Evolutionary conservation across 495 filamentous ascomycete species (phyloP).

Genomic region (Aspergillus steynii): DNA sequence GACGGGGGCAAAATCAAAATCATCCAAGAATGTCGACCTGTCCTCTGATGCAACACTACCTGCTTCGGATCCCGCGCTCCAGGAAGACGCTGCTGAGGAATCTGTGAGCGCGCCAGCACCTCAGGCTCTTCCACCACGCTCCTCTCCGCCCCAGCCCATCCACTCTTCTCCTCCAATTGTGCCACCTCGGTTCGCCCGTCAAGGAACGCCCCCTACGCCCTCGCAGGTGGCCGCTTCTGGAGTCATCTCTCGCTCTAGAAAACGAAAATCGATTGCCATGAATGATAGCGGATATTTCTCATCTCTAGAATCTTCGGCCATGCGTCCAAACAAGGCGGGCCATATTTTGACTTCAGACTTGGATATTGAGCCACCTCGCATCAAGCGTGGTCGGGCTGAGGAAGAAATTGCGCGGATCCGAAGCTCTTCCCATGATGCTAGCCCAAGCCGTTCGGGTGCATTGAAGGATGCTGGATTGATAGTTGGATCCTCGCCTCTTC

Average conservation of each 20-base stretch:
- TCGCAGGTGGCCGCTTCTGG: slow-evolving; percentile 55
- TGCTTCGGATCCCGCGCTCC: slow-evolving; percentile 71
- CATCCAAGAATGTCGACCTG: slow-evolving; percentile 53
- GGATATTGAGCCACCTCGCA: slow-evolving; percentile 69
- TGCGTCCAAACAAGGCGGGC: slow-evolving; percentile 63
- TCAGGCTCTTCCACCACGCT: slow-evolving; percentile 44
- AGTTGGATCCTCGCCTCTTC: slow-evolving; percentile 63
- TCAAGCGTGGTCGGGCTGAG: slow-evolving; percentile 88
- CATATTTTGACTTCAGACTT: slow-evolving; percentile 69
- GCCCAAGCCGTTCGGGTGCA: slow-evolving; percentile 66
- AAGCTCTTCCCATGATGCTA: slow-evolving; percentile 84
- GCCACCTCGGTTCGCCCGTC: slow-evolving; percentile 58
- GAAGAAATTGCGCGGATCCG: slow-evolving; percentile 95
- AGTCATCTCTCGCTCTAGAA: slow-evolving; percentile 57
- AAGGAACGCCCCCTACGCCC: slow-evolving; percentile 74
- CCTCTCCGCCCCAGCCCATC: slow-evolving; percentile 64
- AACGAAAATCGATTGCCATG: slow-evolving; percentile 73
- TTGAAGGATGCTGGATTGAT: slow-evolving; percentile 41
- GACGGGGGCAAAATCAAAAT: slow-evolving; percentile 16
- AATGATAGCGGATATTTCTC: slow-evolving; percentile 98
- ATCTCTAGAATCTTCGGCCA: slow-evolving; percentile 91
- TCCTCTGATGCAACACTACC: slow-evolving; percentile 96
- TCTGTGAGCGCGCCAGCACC: slow-evolving; percentile 31
- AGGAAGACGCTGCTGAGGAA: slow-evolving; percentile 63
- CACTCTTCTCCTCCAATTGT: slow-evolving; percentile 89